Percentiles rank a stretch among this genome's conserved stretches.
phyloP scores from a whole-genome alignment of 1,284 basidiomycete species.

The Trametes pubescens region DNA sequence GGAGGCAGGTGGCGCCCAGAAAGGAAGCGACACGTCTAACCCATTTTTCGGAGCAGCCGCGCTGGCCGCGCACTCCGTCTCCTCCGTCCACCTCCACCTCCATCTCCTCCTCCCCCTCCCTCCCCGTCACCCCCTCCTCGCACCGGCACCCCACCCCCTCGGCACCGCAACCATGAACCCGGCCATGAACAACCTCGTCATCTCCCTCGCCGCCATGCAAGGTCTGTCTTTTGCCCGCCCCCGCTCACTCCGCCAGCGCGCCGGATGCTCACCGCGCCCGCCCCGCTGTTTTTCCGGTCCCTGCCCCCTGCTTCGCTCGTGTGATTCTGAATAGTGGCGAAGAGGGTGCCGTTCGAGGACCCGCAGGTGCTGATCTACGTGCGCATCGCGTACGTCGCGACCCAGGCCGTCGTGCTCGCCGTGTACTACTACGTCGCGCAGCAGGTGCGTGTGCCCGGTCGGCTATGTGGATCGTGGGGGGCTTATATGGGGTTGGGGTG shows the following conservation, averaged over 20 bases:
- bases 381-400: conserved; percentile 82
- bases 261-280: conserved; percentile 24
- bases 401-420: conserved; percentile 75
- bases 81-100: conserved; percentile 5
- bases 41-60: conserved; percentile 19
- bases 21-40: conserved; percentile 33
- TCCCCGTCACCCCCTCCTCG: conserved; percentile 6
- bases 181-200: conserved; percentile 72
- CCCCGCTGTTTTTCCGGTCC: neutral
- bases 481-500: no score
- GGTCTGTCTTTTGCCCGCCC: conserved; percentile 54
- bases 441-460: conserved; percentile 53
- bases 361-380: conserved; percentile 86
- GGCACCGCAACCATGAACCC: conserved; percentile 45
- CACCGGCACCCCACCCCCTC: conserved; percentile 1
- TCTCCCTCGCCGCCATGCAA: conserved; percentile 94
- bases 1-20: conserved; percentile 18
- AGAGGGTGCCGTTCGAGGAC: conserved; percentile 92
- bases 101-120: conserved; percentile 11
- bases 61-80: conserved; percentile 4
- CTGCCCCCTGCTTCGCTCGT: conserved; percentile 17
- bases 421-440: conserved; percentile 81
- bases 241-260: conserved; percentile 6
- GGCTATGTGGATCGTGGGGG: no score
- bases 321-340: conserved; percentile 68